Conservation (phyloP, 2,329 filamentous ascomycete species). For the Fusarium tuaranense region DNA sequence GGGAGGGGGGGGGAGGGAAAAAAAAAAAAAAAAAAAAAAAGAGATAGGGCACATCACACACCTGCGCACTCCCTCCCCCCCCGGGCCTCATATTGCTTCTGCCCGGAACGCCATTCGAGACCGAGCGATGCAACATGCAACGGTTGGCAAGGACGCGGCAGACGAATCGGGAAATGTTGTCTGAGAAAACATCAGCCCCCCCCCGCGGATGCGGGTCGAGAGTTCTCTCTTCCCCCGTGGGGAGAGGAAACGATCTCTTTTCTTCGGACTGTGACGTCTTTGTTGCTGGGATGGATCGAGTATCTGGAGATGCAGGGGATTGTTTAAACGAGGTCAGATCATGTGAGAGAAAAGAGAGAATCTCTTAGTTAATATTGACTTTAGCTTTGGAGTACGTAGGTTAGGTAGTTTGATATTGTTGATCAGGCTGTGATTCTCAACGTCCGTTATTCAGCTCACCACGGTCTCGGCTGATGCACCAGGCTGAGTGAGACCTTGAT, state of each 20-base stretch:
- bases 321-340: background rate
- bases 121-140: slow-evolving; percentile 33
- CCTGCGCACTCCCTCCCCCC: background rate
- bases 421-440: background rate
- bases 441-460: background rate
- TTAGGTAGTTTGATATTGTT: background rate
- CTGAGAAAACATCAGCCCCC: slow-evolving; percentile 11
- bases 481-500: background rate
- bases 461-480: background rate
- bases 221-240: slow-evolving; percentile 30
- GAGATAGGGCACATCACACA: slow-evolving; percentile 3
- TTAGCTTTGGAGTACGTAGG: background rate
- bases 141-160: slow-evolving; percentile 17
- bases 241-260: slow-evolving; percentile 23
- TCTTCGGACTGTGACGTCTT: background rate
- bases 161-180: slow-evolving; percentile 22
- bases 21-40: background rate
- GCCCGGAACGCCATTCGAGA: slow-evolving; percentile 22
- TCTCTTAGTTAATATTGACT: background rate
- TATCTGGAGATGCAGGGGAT: background rate
- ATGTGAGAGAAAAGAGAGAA: background rate
- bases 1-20: background rate
- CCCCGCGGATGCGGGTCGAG: background rate
- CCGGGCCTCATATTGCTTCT: slow-evolving; percentile 39
- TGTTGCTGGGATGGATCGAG: background rate